Evolutionary conservation across 192 early-diverging fungal genomes (phyloP).

Genomic region (Linnemannia schmuckeri): DNA sequence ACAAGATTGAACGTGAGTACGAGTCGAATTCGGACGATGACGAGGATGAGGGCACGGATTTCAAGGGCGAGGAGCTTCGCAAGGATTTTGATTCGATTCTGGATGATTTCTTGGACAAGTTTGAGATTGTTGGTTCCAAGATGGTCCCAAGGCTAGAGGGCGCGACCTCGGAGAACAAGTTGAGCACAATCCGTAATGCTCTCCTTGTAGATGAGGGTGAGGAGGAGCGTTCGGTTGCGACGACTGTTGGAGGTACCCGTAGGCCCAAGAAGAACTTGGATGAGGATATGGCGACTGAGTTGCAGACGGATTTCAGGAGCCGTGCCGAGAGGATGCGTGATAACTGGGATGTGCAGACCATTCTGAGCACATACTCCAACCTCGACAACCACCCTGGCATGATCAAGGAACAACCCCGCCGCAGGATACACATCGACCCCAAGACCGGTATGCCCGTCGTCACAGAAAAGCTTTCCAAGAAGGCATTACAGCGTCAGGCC

Average conservation of each 20-base stretch:
- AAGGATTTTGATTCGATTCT: conserved; percentile 82
- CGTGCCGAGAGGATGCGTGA: conserved; percentile 62
- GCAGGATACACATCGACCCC: conserved; percentile 76
- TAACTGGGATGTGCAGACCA: conserved; percentile 93
- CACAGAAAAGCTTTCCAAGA: conserved; percentile 61
- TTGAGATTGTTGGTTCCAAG: conserved; percentile 78
- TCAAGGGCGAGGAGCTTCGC: conserved; percentile 65
- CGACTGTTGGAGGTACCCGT: conserved; percentile 49
- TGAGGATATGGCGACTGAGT: conserved; percentile 64
- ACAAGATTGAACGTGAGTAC: conserved; percentile 77
- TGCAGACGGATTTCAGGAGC: conserved; percentile 62
- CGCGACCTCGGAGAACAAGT: conserved; percentile 68
- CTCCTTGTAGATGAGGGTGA: conserved; percentile 61
- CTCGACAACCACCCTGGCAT: conserved; percentile 92
- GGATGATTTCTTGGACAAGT: conserved; percentile 84
- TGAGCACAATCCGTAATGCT: conserved; percentile 72
- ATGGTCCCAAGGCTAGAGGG: conserved; percentile 79
- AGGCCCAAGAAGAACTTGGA: conserved; percentile 60
- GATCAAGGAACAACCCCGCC: conserved; percentile 75
- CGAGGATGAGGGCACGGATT: conserved; percentile 65
- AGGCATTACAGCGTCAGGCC: conserved; percentile 42
- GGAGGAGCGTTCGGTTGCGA: conserved; percentile 43
- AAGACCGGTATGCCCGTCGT: conserved; percentile 81
- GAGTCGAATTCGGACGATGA: conserved; percentile 71
- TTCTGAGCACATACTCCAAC: conserved; percentile 93